phyloP scores from a whole-genome alignment of 495 filamentous ascomycete species.

The Annulohypoxylon maeteangense region DNA sequence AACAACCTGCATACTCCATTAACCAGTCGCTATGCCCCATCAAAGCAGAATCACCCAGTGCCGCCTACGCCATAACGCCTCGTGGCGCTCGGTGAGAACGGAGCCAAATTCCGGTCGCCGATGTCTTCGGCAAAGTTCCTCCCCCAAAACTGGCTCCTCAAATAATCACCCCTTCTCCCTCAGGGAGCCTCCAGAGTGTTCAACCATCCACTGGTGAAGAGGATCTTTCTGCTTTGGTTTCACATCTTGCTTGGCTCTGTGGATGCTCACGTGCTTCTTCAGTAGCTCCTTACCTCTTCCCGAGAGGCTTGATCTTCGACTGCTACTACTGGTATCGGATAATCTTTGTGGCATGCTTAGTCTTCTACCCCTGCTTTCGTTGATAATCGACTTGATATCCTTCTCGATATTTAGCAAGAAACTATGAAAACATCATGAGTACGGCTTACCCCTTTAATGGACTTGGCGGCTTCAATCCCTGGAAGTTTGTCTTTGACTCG shows the following conservation, averaged over 20 bases:
- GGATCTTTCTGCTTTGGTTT: constrained; percentile 35
- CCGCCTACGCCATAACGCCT: background rate
- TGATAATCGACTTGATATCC: background rate
- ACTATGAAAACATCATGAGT: background rate
- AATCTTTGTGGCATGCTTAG: background rate
- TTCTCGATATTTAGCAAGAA: background rate
- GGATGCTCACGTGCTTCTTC: background rate
- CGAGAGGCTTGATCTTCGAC: background rate
- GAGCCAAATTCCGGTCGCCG: background rate
- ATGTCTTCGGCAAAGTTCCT: background rate
- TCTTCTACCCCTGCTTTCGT: background rate
- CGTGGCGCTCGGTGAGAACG: background rate
- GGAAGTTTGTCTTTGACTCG: background rate
- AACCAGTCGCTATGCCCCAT: background rate
- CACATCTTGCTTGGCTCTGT: background rate
- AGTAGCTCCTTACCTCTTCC: constrained; percentile 7
- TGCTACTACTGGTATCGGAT: background rate
- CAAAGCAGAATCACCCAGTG: background rate
- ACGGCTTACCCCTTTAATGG: background rate
- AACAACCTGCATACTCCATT: background rate
- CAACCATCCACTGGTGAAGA: constrained; percentile 38
- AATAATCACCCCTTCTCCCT: background rate
- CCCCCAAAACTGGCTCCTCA: background rate
- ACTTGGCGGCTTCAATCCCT: background rate
- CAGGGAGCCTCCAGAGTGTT: constrained; percentile 33